These are phyloP conservation scores for Nissolia schottii DNA, from an alignment of 306 rosid genomes.

Conservation along the genomic window DNA sequence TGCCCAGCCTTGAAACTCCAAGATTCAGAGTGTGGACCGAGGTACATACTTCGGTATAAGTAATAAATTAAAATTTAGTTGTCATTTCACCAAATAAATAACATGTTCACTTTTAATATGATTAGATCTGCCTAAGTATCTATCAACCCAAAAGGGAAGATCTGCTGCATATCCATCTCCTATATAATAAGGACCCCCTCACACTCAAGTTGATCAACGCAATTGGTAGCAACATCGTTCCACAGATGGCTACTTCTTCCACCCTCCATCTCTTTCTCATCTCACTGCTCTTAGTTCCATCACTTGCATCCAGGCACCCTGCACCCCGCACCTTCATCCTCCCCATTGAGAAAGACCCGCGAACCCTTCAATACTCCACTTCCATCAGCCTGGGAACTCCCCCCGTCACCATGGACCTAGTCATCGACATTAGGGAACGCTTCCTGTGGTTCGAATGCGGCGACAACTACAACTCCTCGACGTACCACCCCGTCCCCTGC, in stretches of 20 bases:
- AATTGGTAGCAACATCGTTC: neutral
- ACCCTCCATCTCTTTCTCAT: neutral
- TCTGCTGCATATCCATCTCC: neutral
- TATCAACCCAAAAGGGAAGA: too few relatives aligned
- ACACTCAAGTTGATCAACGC: neutral
- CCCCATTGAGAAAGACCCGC: constrained; percentile 26
- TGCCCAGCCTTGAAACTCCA: too few relatives aligned
- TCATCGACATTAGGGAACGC: constrained; percentile 32
- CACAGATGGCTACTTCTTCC: constrained; percentile 17
- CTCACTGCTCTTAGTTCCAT: neutral
- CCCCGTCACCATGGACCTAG: neutral
- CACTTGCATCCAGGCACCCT: neutral
- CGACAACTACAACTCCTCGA: constrained; percentile 17
- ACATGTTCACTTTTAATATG: neutral
- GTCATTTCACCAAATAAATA: neutral
- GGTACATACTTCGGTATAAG: too few relatives aligned
- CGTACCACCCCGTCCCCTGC: constrained; percentile 7
- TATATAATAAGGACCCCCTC: neutral
- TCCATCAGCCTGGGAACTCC: constrained; percentile 34
- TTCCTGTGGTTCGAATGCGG: constrained; percentile 37
- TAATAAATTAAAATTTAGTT: too few relatives aligned
- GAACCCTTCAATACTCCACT: constrained; percentile 34
- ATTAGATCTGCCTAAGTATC: too few relatives aligned
- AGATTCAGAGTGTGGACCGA: too few relatives aligned
- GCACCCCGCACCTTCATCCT: constrained; percentile 22